These are phyloP conservation scores for Capronia epimyces DNA, from an alignment of 2,329 filamentous ascomycete species.

Conservation along the genomic window DNA sequence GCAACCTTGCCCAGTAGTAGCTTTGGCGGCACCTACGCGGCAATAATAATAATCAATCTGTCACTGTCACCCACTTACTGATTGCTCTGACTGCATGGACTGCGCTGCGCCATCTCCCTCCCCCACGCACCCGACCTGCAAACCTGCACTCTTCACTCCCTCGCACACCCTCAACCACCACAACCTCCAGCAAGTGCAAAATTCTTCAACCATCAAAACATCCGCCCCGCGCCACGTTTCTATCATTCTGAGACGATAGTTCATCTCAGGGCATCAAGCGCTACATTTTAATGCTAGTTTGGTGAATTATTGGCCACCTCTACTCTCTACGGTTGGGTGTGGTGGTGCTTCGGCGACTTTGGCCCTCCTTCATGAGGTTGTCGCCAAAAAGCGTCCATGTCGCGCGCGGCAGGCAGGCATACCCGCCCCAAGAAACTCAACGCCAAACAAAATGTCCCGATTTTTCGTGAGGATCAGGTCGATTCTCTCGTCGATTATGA, in stretches of 20 bases:
- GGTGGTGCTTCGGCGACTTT: slow-evolving; percentile 3
- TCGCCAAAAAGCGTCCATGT: slow-evolving; percentile 20
- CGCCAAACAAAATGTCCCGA: slow-evolving; percentile 78
- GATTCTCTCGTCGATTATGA: slow-evolving; percentile 80
- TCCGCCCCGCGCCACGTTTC: slow-evolving; percentile 44
- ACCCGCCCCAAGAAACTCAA: slow-evolving; percentile 67
- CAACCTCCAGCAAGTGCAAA: slow-evolving; percentile 13
- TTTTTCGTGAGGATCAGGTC: slow-evolving; percentile 86
- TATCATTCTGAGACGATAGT: slow-evolving; percentile 53
- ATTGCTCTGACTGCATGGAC: not conserved
- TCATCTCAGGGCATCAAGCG: slow-evolving; percentile 51
- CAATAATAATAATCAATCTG: not conserved
- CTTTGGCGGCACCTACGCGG: not conserved
- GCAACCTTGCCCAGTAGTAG: not conserved
- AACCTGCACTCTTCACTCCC: slow-evolving; percentile 5
- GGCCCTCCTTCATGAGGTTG: slow-evolving; percentile 15
- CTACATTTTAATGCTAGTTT: slow-evolving; percentile 62
- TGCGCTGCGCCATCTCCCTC: not conserved
- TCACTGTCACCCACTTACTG: not conserved
- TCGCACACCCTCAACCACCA: slow-evolving; percentile 11
- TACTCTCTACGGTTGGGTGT: slow-evolving; percentile 6
- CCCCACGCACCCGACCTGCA: slow-evolving; percentile 3
- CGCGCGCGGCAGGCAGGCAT: slow-evolving; percentile 35
- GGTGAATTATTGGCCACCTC: slow-evolving; percentile 40
- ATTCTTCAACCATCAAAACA: slow-evolving; percentile 43